phyloP scores from a whole-genome alignment of 495 filamentous ascomycete genomes.

The Podospora bellae-mahoneyi region DNA sequence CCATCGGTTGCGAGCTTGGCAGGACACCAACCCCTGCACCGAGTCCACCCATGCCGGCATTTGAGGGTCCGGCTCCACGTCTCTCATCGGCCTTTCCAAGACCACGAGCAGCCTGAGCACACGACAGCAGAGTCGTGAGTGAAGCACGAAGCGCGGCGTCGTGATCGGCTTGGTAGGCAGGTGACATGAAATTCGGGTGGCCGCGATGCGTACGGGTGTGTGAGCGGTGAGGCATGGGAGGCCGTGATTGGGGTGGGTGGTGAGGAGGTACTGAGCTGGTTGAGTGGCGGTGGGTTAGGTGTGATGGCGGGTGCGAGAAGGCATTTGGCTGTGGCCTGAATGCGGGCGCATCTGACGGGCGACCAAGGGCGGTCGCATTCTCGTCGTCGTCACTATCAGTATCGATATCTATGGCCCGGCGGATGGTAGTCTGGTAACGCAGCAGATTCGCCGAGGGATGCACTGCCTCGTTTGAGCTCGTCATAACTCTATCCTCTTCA shows the following conservation, averaged over 20 bases:
- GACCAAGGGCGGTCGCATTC: slow-evolving; percentile 74
- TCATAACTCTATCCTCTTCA: slow-evolving; percentile 71
- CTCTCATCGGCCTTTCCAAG: slow-evolving; percentile 60
- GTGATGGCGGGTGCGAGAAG: slow-evolving; percentile 77
- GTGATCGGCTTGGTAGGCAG: slow-evolving; percentile 78
- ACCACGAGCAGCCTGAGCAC: slow-evolving; percentile 81
- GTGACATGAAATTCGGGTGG: slow-evolving; percentile 62
- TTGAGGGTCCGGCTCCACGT: slow-evolving; percentile 23
- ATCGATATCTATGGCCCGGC: slow-evolving; percentile 26
- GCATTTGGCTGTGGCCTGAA: slow-evolving; percentile 88
- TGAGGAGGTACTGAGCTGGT: slow-evolving; percentile 44
- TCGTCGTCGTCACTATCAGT: slow-evolving; percentile 60
- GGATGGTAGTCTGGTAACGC: slow-evolving; percentile 23
- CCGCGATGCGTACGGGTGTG: slow-evolving; percentile 46
- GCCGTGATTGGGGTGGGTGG: slow-evolving; percentile 37
- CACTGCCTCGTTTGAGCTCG: slow-evolving; percentile 79
- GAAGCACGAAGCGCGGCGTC: slow-evolving; percentile 91
- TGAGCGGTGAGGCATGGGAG: slow-evolving; percentile 40
- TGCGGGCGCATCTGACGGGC: slow-evolving; percentile 47
- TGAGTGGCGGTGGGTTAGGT: slow-evolving; percentile 49
- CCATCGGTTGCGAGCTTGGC: slow-evolving; percentile 50
- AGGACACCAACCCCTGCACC: slow-evolving; percentile 34
- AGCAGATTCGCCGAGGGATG: slow-evolving; percentile 29
- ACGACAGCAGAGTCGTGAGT: slow-evolving; percentile 89
- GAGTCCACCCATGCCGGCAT: not conserved